A percentile compares a stretch with the other conserved stretches of the same genome.
phyloP scores from a whole-genome alignment of 345 rosid genomes.

The Brassica cretica region DNA sequence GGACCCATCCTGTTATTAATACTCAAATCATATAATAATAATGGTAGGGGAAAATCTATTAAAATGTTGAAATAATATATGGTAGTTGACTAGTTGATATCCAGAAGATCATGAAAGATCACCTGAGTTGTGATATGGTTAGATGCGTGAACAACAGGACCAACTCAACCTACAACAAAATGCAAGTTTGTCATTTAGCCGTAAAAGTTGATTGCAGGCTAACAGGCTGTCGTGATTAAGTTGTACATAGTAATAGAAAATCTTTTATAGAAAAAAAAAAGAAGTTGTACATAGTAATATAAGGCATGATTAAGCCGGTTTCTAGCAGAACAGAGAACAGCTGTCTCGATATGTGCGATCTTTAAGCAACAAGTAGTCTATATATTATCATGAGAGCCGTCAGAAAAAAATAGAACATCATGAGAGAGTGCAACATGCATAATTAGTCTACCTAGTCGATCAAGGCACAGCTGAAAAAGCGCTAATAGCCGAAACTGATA shows the following conservation, averaged over 20 bases:
- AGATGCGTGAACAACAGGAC: background rate
- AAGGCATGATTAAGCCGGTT: background rate
- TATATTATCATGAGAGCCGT: background rate
- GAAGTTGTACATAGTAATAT: background rate
- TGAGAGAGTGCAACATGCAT: background rate
- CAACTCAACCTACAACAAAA: background rate
- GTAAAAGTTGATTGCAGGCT: background rate
- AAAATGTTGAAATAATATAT: background rate
- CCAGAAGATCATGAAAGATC: background rate
- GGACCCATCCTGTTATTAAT: background rate
- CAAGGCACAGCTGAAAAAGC: background rate
- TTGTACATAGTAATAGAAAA: background rate
- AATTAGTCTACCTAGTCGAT: background rate
- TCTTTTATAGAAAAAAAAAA: too few species aligned
- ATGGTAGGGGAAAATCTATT: background rate
- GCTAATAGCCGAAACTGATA: background rate
- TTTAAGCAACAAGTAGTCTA: background rate
- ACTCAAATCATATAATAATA: background rate
- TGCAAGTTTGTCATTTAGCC: background rate
- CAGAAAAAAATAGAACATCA: too few species aligned
- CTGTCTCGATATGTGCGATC: background rate
- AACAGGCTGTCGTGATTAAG: background rate
- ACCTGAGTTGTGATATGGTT: background rate
- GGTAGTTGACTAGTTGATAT: background rate
- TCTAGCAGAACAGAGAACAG: background rate